Conservation (phyloP, 345 rosid species). For the Aquilaria malaccensis region DNA sequence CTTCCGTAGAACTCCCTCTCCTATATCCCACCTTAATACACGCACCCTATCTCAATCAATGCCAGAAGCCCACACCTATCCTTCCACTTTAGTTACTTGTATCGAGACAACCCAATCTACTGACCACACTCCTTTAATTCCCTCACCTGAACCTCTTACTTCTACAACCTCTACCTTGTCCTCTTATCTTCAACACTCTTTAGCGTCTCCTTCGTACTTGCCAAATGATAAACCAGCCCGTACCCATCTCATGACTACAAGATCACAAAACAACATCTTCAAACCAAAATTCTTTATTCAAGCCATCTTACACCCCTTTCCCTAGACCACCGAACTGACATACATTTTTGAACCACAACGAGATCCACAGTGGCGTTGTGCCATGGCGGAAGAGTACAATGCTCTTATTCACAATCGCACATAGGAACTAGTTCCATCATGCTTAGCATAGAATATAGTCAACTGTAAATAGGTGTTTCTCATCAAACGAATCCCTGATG, state of each 20-base stretch:
- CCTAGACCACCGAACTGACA: not conserved
- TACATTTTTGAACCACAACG: not conserved
- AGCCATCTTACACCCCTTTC: not conserved
- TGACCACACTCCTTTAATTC: no score
- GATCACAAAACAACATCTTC: not conserved
- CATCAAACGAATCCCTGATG: not conserved
- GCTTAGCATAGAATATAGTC: not conserved
- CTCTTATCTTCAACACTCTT: not conserved
- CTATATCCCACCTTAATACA: no score
- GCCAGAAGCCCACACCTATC: no score
- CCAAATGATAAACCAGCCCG: not conserved
- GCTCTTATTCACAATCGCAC: not conserved
- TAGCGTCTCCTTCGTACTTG: no score
- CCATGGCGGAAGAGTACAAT: not conserved
- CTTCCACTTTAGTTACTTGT: no score
- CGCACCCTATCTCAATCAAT: no score
- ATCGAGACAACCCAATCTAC: no score
- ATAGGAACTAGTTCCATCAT: not conserved
- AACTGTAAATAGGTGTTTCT: constrained; percentile 7
- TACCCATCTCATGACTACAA: not conserved
- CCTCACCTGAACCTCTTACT: no score
- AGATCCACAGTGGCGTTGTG: not conserved
- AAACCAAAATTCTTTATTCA: not conserved
- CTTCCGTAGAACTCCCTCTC: no score
- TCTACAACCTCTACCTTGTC: not conserved